Evolutionary conservation across 2,329 filamentous ascomycete species (phyloP), one percentile per base, ranked within the genome.

Genomic region (Rasamsonia emersonii): DNA sequence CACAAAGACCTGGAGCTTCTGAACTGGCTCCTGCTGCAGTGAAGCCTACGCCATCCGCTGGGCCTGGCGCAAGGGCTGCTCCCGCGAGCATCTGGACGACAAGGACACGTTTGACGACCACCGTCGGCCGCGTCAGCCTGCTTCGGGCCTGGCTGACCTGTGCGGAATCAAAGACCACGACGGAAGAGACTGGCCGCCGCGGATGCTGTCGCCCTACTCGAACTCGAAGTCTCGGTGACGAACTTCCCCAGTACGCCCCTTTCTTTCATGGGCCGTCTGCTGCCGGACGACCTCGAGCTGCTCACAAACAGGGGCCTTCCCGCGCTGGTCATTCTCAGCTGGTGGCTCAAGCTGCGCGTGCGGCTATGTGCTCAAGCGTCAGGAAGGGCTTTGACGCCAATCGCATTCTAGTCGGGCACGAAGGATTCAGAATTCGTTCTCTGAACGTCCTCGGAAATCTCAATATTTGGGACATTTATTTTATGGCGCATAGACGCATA

Each of bases 21-120:
- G 5, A 58, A 50, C 33, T 60, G 55, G 56, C 46, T 60, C 13
- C 37, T 43, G 1, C 38, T 60, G 7, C 55, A 60, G 32, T 39
- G 45, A 3, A 54, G 55, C 1, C 42, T 60, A 1, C 48, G 52
- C 18, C 45, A 50, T 30, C 43, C 59, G 9, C 42, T 59, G 10
- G 30, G 40, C 15, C 44, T 44, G 4, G 42, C 47, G 2, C 3
- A 4, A 0, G 39, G 36, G 16, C 54, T 48, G 45, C 35, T 58
- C 5, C 21, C 28, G 7, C 38, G 46, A 60, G 56, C 32, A 57
- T 58, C 23, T 60, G 54, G 56, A 48, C 14, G 34, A 39, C 3
- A 25, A 38, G 6, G 33, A 43, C 13, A 32, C 44, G 5, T 54
- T 48, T 28, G 49, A 56, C 7, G 50, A 55, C 23, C 42, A 46